Evolutionary conservation across 805 yeast species (phyloP), one percentile per base, ranked within the genome.

Genomic region (Lipomyces sp.): DNA sequence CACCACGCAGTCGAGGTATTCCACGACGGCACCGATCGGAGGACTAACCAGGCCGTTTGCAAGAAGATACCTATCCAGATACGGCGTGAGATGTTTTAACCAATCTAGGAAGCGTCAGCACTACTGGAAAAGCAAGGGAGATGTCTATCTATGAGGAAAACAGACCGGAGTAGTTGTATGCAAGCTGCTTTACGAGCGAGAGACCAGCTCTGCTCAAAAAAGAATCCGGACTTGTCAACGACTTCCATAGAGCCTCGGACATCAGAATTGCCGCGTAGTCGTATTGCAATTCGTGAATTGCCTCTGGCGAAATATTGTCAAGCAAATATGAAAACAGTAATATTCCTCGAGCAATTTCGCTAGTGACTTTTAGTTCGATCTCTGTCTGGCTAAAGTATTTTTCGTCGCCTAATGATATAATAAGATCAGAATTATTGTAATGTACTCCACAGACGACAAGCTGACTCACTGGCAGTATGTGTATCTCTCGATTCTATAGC

Each of bases 401-500:
- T 35, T 47, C 57, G 32, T 55, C 58, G 19, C 49, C 53, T 52
- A 35, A n/a, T n/a, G n/a, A n/a, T 6, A 22, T 26, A n/a, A 19
- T 33, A 16, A 7, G 39, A 6, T 26, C 22, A 44, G 28, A 23
- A 14, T 4, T 19, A 13, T 18, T 13, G 14, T 22, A 11, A 21
- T 14, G 10, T 11, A 10, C 10, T 24, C 19, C 3, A 8, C 22
- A 16, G 21, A 22, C 19, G 13, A 7, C 1, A 16, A 3, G 21
- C 33, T 4, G 2, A 31, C 55, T 4, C 42, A 53, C 57, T 21
- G 3, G 46, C 28, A 4, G 42, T 33, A 39, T 49, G 57, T 2
- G 32, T 44, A 23, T 53, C 54, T 26, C 33, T 41, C 5, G 46
- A 32, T 1, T 43, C 65, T 7, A 86, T 61, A 0, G 79, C 71